A percentile compares a stretch with the other conserved stretches of the same genome.
These are phyloP conservation scores for Lipomyces starkeyi DNA, from an alignment of 805 yeast species.

Conservation along the genomic window DNA sequence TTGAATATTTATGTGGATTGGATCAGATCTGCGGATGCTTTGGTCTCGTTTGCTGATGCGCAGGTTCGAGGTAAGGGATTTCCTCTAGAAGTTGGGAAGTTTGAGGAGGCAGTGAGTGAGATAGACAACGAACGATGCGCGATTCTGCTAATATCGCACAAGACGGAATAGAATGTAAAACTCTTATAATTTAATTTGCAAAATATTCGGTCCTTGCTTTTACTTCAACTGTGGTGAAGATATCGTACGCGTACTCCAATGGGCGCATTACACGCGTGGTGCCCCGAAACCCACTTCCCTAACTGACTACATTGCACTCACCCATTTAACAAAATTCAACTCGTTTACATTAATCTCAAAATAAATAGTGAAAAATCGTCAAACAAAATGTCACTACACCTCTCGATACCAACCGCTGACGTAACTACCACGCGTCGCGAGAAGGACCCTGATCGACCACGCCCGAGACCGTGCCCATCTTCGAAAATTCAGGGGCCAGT, in stretches of 20 bases:
- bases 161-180: too few relatives aligned
- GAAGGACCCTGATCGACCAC: not conserved
- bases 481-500: not conserved
- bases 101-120: not conserved
- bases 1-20: not conserved
- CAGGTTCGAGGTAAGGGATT: not conserved
- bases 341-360: not conserved
- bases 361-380: not conserved
- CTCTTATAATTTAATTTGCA: too few relatives aligned
- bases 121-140: too few relatives aligned
- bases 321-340: not conserved
- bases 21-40: not conserved
- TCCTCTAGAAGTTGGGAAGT: not conserved
- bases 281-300: not conserved
- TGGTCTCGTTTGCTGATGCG: not conserved
- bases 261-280: not conserved
- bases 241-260: not conserved
- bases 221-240: not conserved
- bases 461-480: not conserved
- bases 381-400: too few relatives aligned
- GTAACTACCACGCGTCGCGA: not conserved
- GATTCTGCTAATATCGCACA: too few relatives aligned
- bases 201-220: not conserved
- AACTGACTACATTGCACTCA: not conserved
- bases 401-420: not conserved